Evolutionary conservation across 2,329 filamentous ascomycete species (phyloP).

Genomic region (Elsinoe fawcettii): DNA sequence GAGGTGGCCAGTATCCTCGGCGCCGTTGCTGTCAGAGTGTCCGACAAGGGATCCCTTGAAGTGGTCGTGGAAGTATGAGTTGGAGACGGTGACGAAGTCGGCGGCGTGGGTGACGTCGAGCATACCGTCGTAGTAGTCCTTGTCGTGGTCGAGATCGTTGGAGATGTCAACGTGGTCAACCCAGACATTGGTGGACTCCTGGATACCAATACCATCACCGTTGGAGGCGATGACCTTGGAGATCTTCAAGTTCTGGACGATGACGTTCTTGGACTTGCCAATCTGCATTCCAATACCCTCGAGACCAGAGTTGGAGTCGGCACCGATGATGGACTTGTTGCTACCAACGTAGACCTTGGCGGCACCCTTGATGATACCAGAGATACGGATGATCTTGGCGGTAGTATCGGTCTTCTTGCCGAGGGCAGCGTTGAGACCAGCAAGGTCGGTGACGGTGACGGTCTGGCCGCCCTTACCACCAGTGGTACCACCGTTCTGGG

Average conservation of each 20-base stretch:
- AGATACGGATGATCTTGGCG: constrained; percentile 41
- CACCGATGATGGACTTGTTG: constrained; percentile 47
- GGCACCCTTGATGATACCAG: constrained; percentile 37
- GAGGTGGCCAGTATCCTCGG: constrained; percentile 54
- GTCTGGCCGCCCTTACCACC: constrained; percentile 40
- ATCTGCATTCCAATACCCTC: constrained; percentile 43
- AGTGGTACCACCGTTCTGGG: constrained; percentile 33
- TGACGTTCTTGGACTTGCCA: constrained; percentile 46
- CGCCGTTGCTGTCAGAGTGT: constrained; percentile 52
- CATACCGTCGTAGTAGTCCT: constrained; percentile 64
- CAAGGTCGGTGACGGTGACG: constrained; percentile 41
- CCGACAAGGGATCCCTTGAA: constrained; percentile 56
- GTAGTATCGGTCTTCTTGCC: constrained; percentile 25
- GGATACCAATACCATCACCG: constrained; percentile 47
- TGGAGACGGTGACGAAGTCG: constrained; percentile 54
- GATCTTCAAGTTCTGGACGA: constrained; percentile 50
- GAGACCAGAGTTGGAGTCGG: constrained; percentile 37
- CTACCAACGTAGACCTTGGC: constrained; percentile 40
- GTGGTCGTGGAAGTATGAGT: constrained; percentile 46
- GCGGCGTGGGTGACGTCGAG: constrained; percentile 56
- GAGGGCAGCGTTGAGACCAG: constrained; percentile 34
- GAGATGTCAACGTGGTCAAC: constrained; percentile 61
- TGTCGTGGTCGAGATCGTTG: constrained; percentile 51
- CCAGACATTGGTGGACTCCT: constrained; percentile 49
- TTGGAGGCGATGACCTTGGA: constrained; percentile 40